Evolutionary conservation across 2,329 filamentous ascomycete species (phyloP).

Genomic region (Xylariales sp.): DNA sequence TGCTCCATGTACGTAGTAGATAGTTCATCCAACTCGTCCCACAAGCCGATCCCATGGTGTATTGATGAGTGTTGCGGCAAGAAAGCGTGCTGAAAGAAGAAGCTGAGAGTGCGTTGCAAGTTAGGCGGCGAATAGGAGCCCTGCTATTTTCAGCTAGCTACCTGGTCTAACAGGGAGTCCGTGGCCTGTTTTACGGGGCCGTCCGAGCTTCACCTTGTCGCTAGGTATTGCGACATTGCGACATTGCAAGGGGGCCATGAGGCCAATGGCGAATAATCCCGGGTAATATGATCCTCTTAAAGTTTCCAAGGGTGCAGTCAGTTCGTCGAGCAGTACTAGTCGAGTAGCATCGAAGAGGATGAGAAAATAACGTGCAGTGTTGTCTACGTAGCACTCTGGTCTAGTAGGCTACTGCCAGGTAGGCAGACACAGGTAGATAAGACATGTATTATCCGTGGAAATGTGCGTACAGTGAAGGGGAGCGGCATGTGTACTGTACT

Average conservation of each 20-base stretch:
- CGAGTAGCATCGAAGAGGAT: neutral
- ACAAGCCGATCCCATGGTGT: slow-evolving; percentile 12
- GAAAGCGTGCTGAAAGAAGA: slow-evolving; percentile 21
- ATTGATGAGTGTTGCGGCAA: slow-evolving; percentile 25
- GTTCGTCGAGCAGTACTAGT: neutral
- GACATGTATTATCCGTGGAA: neutral
- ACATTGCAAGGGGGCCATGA: slow-evolving; percentile 23
- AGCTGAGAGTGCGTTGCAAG: slow-evolving; percentile 30
- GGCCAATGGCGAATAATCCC: slow-evolving; percentile 15
- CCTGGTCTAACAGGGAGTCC: slow-evolving; percentile 20
- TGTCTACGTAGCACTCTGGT: neutral
- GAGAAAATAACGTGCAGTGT: neutral
- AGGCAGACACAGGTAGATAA: neutral
- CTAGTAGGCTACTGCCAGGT: too few relatives aligned
- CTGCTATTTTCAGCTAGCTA: slow-evolving; percentile 38
- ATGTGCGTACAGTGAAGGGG: neutral
- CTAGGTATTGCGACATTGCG: slow-evolving; percentile 18
- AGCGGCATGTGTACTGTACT: neutral
- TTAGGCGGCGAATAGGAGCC: slow-evolving; percentile 40
- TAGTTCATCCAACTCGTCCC: slow-evolving; percentile 13
- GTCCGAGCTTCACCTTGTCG: slow-evolving; percentile 25
- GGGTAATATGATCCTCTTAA: neutral
- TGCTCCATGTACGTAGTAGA: neutral
- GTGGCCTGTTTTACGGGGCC: slow-evolving; percentile 29
- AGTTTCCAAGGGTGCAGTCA: slow-evolving; percentile 1